A percentile compares a stretch with the other conserved stretches of the same genome.
Conservation (phyloP, 78 protist genomes). For the Dictyostelium firmibasis region DNA sequence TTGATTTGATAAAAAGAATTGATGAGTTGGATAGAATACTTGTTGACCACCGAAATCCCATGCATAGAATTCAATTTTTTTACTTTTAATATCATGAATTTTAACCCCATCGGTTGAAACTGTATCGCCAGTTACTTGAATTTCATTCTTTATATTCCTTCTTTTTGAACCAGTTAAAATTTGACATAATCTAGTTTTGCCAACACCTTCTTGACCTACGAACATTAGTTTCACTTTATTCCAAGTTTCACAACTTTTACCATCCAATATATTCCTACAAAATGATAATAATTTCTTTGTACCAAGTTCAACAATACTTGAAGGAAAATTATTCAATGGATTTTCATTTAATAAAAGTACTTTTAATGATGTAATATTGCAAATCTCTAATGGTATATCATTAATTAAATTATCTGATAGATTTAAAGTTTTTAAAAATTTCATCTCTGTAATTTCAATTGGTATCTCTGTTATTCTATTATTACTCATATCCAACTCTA, state of each 20-base stretch:
- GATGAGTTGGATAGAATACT: conserved; percentile 80
- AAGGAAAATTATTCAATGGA: conserved; percentile 58
- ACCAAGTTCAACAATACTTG: conserved; percentile 17
- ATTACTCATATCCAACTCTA: conserved; percentile 51
- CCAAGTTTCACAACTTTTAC: conserved; percentile 51
- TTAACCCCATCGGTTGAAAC: conserved; percentile 76
- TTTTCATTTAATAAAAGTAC: conserved; percentile 42
- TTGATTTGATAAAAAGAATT: conserved; percentile 62
- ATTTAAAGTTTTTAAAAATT: conserved; percentile 32
- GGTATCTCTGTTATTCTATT: conserved; percentile 47
- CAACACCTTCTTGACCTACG: conserved; percentile 82
- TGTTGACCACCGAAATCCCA: conserved; percentile 85
- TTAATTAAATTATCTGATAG: conserved; percentile 32
- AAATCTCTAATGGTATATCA: conserved; percentile 54
- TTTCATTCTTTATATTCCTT: not conserved
- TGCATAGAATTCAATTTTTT: conserved; percentile 41
- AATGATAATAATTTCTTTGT: conserved; percentile 42
- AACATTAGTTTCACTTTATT: conserved; percentile 74
- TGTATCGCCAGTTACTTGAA: conserved; percentile 67
- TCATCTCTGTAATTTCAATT: not conserved
- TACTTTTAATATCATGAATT: conserved; percentile 35
- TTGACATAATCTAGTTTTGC: conserved; percentile 50
- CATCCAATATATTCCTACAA: conserved; percentile 52
- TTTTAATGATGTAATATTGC: conserved; percentile 20
- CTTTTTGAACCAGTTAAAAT: conserved; percentile 44